Conservation (phyloP, 1,139 yeast genomes). For the Dujonia santamariae region DNA sequence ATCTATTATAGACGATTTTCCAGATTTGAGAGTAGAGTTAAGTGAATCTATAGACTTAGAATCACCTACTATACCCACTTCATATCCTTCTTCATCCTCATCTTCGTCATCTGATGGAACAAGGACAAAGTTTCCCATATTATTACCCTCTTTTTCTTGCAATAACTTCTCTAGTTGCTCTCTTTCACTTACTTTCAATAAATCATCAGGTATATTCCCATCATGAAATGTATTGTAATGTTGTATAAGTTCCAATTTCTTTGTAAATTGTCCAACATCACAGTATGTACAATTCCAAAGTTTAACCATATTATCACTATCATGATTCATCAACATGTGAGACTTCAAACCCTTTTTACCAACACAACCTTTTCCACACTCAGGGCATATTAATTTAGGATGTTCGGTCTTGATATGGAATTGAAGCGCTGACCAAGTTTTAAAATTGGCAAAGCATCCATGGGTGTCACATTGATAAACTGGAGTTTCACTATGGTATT, state of each 20-base stretch:
- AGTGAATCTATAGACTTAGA: constrained; percentile 29
- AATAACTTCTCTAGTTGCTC: constrained; percentile 20
- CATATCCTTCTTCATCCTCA: constrained; percentile 12
- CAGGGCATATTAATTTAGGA: constrained; percentile 61
- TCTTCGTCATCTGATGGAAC: constrained; percentile 13
- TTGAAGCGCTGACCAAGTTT: constrained; percentile 76
- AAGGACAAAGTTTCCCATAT: constrained; percentile 7
- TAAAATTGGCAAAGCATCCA: constrained; percentile 59
- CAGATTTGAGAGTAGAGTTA: constrained; percentile 16
- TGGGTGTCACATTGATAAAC: constrained; percentile 61
- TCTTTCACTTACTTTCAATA: constrained; percentile 25
- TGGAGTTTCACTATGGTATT: constrained; percentile 54
- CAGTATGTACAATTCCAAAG: constrained; percentile 64
- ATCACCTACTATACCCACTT: constrained; percentile 2
- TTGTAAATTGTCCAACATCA: constrained; percentile 31
- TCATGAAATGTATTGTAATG: constrained; percentile 47
- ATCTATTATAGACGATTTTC: constrained; percentile 28
- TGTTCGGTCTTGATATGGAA: constrained; percentile 71
- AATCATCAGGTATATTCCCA: constrained; percentile 34
- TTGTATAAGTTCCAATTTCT: constrained; percentile 31
- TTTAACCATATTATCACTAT: constrained; percentile 45
- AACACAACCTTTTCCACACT: constrained; percentile 73
- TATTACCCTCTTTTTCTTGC: constrained; percentile 13
- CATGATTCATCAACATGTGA: constrained; percentile 67
- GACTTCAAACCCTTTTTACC: constrained; percentile 67